These are phyloP conservation scores for Corchorus capsularis DNA, from an alignment of 345 rosid species.

Conservation along the genomic window DNA sequence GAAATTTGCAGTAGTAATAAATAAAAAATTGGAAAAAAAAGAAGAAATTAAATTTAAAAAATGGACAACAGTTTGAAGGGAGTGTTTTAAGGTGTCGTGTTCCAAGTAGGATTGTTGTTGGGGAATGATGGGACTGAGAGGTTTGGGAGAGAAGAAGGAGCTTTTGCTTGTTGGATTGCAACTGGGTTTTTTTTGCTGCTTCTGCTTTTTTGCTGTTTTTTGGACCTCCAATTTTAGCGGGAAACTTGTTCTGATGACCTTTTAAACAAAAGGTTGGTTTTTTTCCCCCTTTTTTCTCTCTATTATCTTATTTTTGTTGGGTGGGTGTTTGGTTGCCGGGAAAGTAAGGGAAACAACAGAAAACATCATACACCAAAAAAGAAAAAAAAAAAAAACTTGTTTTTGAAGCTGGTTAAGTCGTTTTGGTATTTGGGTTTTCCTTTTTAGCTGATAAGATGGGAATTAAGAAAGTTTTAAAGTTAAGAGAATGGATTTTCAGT, in stretches of 20 bases:
- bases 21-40: neutral
- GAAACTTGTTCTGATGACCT: conserved; percentile 38
- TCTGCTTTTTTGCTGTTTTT: too few relatives aligned
- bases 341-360: conserved; percentile 12
- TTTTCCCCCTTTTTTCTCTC: neutral
- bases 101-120: conserved; percentile 36
- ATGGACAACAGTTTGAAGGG: conserved; percentile 26
- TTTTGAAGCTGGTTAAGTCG: neutral
- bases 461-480: too few relatives aligned
- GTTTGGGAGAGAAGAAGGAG: conserved; percentile 14
- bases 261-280: conserved; percentile 33
- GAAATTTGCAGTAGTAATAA: neutral
- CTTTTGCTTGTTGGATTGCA: neutral
- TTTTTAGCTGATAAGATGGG: neutral
- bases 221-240: conserved; percentile 40
- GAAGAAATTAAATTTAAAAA: neutral
- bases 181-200: conserved; percentile 3
- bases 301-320: neutral
- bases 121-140: conserved; percentile 33
- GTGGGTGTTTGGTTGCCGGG: conserved; percentile 30
- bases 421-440: neutral
- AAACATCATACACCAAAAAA: neutral
- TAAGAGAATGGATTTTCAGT: neutral
- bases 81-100: conserved; percentile 49
- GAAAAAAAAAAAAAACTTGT: too few relatives aligned